Evolutionary conservation across 2,329 filamentous ascomycete genomes (phyloP).

Genomic region (Thelonectria rubi): DNA sequence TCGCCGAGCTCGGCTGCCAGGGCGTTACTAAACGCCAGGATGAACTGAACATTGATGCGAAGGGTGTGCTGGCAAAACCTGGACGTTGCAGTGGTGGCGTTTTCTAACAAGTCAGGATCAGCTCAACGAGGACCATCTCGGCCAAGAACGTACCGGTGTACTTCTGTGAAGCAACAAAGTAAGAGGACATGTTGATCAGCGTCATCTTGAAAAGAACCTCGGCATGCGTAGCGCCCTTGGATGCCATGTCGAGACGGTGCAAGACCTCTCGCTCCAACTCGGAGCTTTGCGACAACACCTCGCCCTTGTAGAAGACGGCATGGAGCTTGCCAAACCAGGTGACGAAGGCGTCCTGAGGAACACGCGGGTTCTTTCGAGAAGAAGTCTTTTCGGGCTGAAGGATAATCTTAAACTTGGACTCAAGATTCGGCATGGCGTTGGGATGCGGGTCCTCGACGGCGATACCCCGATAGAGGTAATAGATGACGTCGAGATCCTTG

Average conservation of each 20-base stretch:
- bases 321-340: conserved; percentile 89
- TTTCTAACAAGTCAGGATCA: conserved; percentile 46
- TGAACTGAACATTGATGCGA: conserved; percentile 80
- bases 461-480: conserved; percentile 87
- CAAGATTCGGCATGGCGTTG: conserved; percentile 78
- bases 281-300: conserved; percentile 76
- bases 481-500: conserved; percentile 85
- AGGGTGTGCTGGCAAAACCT: conserved; percentile 72
- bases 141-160: conserved; percentile 46
- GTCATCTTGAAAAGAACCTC: conserved; percentile 79
- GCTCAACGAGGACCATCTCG: not conserved
- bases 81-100: conserved; percentile 56
- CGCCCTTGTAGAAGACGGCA: conserved; percentile 82
- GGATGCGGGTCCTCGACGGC: conserved; percentile 79
- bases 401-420: conserved; percentile 75
- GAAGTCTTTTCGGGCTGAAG: conserved; percentile 49
- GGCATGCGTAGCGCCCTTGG: conserved; percentile 74
- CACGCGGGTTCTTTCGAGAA: conserved; percentile 44
- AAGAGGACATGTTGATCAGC: conserved; percentile 86
- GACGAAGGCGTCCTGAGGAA: conserved; percentile 68
- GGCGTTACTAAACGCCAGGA: conserved; percentile 75
- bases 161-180: conserved; percentile 67
- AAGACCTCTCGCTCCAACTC: conserved; percentile 89
- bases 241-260: conserved; percentile 75
- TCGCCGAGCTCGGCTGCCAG: conserved; percentile 75